Evolutionary conservation across 2,329 filamentous ascomycete genomes (phyloP).

Genomic region (Pyricularia sp.): DNA sequence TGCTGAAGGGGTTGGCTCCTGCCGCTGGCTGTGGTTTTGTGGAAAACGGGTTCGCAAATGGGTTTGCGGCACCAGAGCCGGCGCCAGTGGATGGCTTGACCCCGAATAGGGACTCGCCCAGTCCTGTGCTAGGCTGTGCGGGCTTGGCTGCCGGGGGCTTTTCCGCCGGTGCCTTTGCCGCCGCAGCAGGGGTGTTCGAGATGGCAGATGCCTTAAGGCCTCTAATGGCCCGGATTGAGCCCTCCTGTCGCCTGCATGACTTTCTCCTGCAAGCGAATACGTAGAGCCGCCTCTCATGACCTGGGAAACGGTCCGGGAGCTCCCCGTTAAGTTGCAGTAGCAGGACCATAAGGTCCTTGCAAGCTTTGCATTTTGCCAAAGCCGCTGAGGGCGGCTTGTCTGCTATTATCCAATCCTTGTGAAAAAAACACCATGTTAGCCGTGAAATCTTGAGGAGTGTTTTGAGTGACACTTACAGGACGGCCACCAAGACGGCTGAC

Average conservation of each 20-base stretch:
- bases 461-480: slow-evolving; percentile 49
- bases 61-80: slow-evolving; percentile 34
- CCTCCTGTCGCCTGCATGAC: slow-evolving; percentile 71
- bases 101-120: slow-evolving; percentile 66
- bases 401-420: slow-evolving; percentile 75
- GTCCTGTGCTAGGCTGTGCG: slow-evolving; percentile 25
- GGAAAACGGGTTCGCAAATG: slow-evolving; percentile 33
- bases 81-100: slow-evolving; percentile 36
- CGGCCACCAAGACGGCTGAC: slow-evolving; percentile 82
- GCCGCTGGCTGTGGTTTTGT: slow-evolving; percentile 7
- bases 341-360: slow-evolving; percentile 73
- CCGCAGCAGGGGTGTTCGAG: slow-evolving; percentile 9
- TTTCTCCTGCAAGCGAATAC: slow-evolving; percentile 74
- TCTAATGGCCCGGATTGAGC: slow-evolving; percentile 69
- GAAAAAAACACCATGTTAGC: not conserved
- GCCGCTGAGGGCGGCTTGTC: slow-evolving; percentile 61
- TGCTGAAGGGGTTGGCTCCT: slow-evolving; percentile 14
- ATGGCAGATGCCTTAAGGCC: slow-evolving; percentile 48
- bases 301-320: slow-evolving; percentile 75
- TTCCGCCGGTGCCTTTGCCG: slow-evolving; percentile 19
- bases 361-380: slow-evolving; percentile 78
- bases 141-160: slow-evolving; percentile 22
- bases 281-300: slow-evolving; percentile 81
- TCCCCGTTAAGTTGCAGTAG: slow-evolving; percentile 89
- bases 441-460: not conserved